phyloP scores from a whole-genome alignment of 257 asterid species.

The Plectranthus barbatus region DNA sequence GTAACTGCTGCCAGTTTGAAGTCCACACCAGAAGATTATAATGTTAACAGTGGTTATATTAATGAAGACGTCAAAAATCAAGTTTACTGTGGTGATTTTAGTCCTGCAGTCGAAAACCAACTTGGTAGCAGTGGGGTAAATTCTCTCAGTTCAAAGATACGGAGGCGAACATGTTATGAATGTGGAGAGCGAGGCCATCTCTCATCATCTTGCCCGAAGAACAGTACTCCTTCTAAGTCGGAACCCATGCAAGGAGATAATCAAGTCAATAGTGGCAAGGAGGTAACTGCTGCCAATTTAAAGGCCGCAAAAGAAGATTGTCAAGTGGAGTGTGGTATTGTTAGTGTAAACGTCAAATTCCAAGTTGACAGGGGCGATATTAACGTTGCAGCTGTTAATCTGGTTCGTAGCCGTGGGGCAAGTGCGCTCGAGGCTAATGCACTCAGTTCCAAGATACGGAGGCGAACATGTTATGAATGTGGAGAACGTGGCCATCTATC shows the following conservation, averaged over 20 bases:
- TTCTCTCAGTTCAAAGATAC: slow-evolving; percentile 54
- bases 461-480: slow-evolving; percentile 80
- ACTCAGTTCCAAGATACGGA: slow-evolving; percentile 60
- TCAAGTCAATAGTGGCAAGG: not conserved
- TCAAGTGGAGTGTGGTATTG: not conserved
- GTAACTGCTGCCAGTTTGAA: not conserved
- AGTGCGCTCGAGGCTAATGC: no score
- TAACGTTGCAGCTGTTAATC: slow-evolving; percentile 5
- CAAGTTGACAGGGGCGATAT: not conserved
- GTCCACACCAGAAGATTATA: slow-evolving; percentile 1
- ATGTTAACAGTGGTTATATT: not conserved
- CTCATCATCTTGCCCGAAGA: slow-evolving; percentile 60
- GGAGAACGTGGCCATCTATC: slow-evolving; percentile 84
- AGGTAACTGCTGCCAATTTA: not conserved
- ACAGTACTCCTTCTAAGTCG: slow-evolving; percentile 23
- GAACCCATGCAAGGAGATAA: slow-evolving; percentile 1
- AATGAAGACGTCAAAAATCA: not conserved
- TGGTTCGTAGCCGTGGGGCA: slow-evolving; percentile 14
- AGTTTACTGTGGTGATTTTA: not conserved
- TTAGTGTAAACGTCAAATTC: not conserved
- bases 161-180: slow-evolving; percentile 76
- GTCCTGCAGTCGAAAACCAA: slow-evolving; percentile 10
- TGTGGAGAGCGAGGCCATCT: slow-evolving; percentile 87
- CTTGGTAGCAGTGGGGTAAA: slow-evolving; percentile 14
- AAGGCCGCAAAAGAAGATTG: slow-evolving; percentile 5